Evolutionary conservation across 83 land plant species (phyloP).

Genomic region (Larix sibirica): DNA sequence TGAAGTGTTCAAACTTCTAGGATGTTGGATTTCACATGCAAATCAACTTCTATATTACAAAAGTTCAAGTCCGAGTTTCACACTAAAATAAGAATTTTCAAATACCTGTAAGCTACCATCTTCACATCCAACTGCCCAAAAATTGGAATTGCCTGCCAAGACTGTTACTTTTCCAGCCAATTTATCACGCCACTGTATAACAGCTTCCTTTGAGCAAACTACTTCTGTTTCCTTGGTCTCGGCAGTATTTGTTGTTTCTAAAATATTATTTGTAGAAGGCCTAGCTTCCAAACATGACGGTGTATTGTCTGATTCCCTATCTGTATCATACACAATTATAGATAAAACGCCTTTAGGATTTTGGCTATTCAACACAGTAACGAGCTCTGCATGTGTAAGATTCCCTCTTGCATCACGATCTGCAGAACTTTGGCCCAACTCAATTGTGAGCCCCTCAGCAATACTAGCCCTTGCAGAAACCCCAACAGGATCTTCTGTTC

Average conservation of each 20-base stretch:
- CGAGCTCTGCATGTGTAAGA: constrained; percentile 36
- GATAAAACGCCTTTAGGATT: constrained; percentile 50
- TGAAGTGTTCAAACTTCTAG: not conserved
- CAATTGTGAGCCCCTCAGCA: constrained; percentile 57
- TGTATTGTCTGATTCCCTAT: constrained; percentile 44
- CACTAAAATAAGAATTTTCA: not conserved
- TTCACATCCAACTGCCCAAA: constrained; percentile 82
- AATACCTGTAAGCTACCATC: constrained; percentile 88
- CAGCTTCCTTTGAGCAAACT: constrained; percentile 68
- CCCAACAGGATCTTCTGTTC: constrained; percentile 37
- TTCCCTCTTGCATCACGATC: constrained; percentile 32
- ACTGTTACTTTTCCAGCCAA: constrained; percentile 83
- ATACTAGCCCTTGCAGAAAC: constrained; percentile 54
- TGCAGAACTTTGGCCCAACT: constrained; percentile 34
- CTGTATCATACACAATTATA: constrained; percentile 59
- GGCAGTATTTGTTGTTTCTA: constrained; percentile 43
- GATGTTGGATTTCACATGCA: not conserved
- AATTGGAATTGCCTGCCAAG: constrained; percentile 77
- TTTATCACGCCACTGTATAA: constrained; percentile 85
- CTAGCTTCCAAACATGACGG: constrained; percentile 88
- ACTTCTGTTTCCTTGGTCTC: constrained; percentile 69
- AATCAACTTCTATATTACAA: not conserved
- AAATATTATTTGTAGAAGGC: constrained; percentile 45
- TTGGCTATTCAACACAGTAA: constrained; percentile 23
- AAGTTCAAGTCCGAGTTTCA: not conserved